These are phyloP conservation scores for Psilocybe sp. DNA, from an alignment of 768 basidiomycete genomes.

Conservation along the genomic window DNA sequence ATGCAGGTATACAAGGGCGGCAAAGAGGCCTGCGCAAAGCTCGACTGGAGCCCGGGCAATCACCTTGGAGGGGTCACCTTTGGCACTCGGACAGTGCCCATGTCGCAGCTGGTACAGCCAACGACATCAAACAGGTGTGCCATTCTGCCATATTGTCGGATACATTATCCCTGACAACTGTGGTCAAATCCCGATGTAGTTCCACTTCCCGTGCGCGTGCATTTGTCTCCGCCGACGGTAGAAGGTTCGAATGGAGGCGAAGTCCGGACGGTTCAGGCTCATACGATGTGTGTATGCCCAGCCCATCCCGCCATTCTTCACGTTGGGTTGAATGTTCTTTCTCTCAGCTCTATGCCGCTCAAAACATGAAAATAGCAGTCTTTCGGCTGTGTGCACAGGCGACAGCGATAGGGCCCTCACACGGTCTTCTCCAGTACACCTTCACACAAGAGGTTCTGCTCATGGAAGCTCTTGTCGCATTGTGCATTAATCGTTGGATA, in stretches of 20 bases:
- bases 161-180: slow-evolving; percentile 9
- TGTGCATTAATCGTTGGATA: slow-evolving; percentile 75
- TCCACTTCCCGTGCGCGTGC: slow-evolving; percentile 41
- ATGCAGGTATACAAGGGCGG: slow-evolving; percentile 43
- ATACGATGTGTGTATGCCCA: slow-evolving; percentile 56
- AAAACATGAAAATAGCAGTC: slow-evolving; percentile 49
- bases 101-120: slow-evolving; percentile 59
- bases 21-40: slow-evolving; percentile 44
- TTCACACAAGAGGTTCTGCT: slow-evolving; percentile 61
- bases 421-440: slow-evolving; percentile 61
- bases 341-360: slow-evolving; percentile 45
- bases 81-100: slow-evolving; percentile 51
- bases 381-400: slow-evolving; percentile 52
- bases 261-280: slow-evolving; percentile 42
- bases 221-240: slow-evolving; percentile 56
- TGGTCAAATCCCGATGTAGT: not conserved
- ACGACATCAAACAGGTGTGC: slow-evolving; percentile 50
- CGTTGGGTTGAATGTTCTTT: slow-evolving; percentile 6
- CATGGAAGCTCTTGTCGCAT: slow-evolving; percentile 59
- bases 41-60: slow-evolving; percentile 54
- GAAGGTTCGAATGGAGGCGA: slow-evolving; percentile 66
- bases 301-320: not conserved
- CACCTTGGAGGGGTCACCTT: slow-evolving; percentile 54
- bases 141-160: slow-evolving; percentile 7
- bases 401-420: slow-evolving; percentile 61